These are phyloP conservation scores for Cyclocybe aegerita DNA, from an alignment of 768 basidiomycete species.

Conservation along the genomic window DNA sequence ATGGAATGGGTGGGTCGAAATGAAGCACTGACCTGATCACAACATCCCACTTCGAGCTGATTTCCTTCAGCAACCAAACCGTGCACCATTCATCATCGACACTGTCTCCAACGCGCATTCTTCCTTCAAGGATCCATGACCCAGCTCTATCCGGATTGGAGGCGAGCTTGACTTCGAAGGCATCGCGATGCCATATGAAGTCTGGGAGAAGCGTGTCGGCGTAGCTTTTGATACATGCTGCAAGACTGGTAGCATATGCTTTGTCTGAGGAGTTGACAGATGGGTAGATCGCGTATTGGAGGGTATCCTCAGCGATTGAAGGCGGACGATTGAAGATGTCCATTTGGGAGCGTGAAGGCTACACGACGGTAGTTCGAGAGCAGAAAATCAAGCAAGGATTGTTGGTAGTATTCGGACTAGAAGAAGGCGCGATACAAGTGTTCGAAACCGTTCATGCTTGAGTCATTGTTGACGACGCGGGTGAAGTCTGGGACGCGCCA, in stretches of 20 bases:
- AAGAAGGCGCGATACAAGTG: background rate
- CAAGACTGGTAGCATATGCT: conserved; percentile 60
- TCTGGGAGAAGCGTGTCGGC: conserved; percentile 53
- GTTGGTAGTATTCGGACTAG: background rate
- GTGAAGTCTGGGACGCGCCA: background rate
- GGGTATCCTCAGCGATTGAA: conserved; percentile 81
- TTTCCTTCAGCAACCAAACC: conserved; percentile 84
- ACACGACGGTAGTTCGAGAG: background rate
- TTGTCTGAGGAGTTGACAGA: conserved; percentile 52
- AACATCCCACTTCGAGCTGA: conserved; percentile 78
- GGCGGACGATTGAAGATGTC: conserved; percentile 76
- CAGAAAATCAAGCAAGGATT: background rate
- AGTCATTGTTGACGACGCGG: background rate
- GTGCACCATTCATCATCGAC: conserved; percentile 98
- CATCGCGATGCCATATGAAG: conserved; percentile 84
- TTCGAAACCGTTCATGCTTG: background rate
- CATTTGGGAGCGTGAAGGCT: conserved; percentile 28
- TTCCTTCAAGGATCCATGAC: conserved; percentile 69
- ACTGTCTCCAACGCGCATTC: conserved; percentile 91
- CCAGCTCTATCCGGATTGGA: conserved; percentile 37
- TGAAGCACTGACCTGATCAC: conserved; percentile 62
- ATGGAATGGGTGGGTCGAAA: conserved; percentile 3
- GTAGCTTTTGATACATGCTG: conserved; percentile 61
- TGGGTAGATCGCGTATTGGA: conserved; percentile 76
- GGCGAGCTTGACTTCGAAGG: conserved; percentile 75